These are phyloP conservation scores for Grosmannia clavigera DNA, from an alignment of 2,329 filamentous ascomycete genomes.

Conservation along the genomic window DNA sequence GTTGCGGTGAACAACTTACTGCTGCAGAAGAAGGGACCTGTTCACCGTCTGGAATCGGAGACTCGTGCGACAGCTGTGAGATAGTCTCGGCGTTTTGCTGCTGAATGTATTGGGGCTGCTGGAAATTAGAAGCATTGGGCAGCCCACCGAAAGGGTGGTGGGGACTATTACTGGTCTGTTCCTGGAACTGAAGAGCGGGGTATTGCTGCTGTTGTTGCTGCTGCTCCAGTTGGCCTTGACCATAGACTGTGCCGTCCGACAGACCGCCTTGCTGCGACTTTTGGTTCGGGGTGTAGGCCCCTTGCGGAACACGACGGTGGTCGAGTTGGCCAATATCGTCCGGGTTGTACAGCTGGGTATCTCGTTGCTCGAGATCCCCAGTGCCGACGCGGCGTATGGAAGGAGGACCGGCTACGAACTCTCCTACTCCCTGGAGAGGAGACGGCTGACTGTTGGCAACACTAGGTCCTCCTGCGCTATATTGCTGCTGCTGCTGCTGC, in stretches of 20 bases:
- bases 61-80: constrained; percentile 52
- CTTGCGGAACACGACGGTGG: constrained; percentile 19
- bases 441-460: constrained; percentile 23
- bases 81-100: constrained; percentile 45
- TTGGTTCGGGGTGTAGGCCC: constrained; percentile 22
- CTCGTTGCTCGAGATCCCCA: constrained; percentile 22
- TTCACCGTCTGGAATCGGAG: constrained; percentile 38
- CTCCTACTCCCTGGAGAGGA: constrained; percentile 32
- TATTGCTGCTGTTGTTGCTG: constrained; percentile 25
- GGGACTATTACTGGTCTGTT: constrained; percentile 15
- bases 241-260: constrained; percentile 12
- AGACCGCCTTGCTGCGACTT: constrained; percentile 23
- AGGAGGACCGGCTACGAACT: constrained; percentile 18
- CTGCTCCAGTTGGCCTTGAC: constrained; percentile 11
- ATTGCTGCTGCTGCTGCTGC: constrained; percentile 6
- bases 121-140: constrained; percentile 14
- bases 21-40: constrained; percentile 18
- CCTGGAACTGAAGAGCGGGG: constrained; percentile 9
- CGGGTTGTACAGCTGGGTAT: constrained; percentile 29
- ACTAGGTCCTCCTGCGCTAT: not conserved
- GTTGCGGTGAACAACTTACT: constrained; percentile 21
- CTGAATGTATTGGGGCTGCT: constrained; percentile 20
- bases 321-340: constrained; percentile 30
- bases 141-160: constrained; percentile 23
- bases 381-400: constrained; percentile 34